Percentiles rank a stretch among this genome's conserved stretches.
These are phyloP conservation scores for Penicillium sp. DNA, from an alignment of 2,329 filamentous ascomycete species.

Conservation along the genomic window DNA sequence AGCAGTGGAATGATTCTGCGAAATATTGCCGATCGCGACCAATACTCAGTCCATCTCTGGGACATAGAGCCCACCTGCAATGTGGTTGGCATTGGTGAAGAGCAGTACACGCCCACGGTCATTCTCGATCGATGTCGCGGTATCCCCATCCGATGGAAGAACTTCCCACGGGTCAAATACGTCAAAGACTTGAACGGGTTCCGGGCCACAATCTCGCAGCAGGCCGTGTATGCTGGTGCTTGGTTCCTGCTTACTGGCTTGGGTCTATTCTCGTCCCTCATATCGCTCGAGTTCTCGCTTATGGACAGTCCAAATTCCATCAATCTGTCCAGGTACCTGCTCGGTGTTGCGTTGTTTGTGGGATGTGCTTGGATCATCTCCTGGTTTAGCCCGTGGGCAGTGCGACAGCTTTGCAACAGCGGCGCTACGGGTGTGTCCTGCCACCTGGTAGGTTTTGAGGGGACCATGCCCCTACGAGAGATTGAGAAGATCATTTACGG, in stretches of 20 bases:
- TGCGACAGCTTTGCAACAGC: constrained; percentile 18
- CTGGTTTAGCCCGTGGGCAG: constrained; percentile 18
- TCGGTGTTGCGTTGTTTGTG: constrained; percentile 9
- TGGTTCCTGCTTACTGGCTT: constrained; percentile 15
- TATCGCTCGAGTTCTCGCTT: background rate
- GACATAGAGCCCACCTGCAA: constrained; percentile 36
- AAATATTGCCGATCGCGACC: constrained; percentile 28
- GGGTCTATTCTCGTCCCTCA: constrained; percentile 1
- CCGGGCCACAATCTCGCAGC: constrained; percentile 10
- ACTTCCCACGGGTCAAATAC: constrained; percentile 29
- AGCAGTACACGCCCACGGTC: constrained; percentile 22
- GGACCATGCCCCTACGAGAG: constrained; percentile 13
- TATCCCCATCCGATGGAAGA: constrained; percentile 37
- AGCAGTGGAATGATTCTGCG: constrained; percentile 14
- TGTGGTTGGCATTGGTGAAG: constrained; percentile 34
- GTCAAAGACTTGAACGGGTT: constrained; percentile 12
- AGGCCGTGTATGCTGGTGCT: constrained; percentile 13
- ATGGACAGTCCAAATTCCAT: background rate
- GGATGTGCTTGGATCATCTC: constrained; percentile 17
- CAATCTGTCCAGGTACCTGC: constrained; percentile 13
- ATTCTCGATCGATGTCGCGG: constrained; percentile 25
- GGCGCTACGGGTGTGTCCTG: constrained; percentile 8
- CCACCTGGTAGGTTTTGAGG: constrained; percentile 20
- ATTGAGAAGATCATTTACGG: constrained; percentile 20
- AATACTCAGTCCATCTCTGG: constrained; percentile 33